Percentiles rank a stretch among this genome's conserved stretches.
Conservation (phyloP, 148 eudicot species). For the Silene uniflora region DNA sequence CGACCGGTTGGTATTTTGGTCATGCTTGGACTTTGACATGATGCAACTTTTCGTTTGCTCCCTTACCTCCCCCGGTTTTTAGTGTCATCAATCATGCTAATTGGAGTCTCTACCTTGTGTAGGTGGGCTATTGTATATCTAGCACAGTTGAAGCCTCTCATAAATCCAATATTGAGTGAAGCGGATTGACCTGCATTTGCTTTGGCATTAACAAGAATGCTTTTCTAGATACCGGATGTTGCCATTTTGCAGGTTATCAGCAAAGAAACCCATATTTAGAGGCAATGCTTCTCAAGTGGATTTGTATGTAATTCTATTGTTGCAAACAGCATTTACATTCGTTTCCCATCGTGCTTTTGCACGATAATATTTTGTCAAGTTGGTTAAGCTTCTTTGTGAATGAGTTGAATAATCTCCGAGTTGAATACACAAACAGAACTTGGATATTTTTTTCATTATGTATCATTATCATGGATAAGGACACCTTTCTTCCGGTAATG, state of each 20-base stretch:
- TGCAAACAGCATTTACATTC: constrained; percentile 21
- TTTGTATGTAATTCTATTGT: constrained; percentile 40
- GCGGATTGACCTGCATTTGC: constrained; percentile 39
- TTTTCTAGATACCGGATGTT: constrained; percentile 23
- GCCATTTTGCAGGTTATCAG: constrained; percentile 27
- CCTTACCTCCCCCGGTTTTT: not conserved
- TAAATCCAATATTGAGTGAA: constrained; percentile 89
- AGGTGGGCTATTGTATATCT: constrained; percentile 99
- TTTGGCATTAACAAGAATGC: constrained; percentile 20
- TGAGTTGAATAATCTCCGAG: constrained; percentile 17
- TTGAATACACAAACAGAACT: not conserved
- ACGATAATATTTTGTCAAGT: constrained; percentile 21
- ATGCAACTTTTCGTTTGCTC: too few species aligned
- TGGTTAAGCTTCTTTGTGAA: constrained; percentile 24
- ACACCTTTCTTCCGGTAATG: not conserved
- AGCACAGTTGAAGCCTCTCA: constrained; percentile 94
- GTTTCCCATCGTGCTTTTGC: constrained; percentile 20
- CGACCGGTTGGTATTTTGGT: too few species aligned
- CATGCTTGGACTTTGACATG: too few species aligned
- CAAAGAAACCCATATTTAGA: constrained; percentile 21
- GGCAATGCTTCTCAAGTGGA: constrained; percentile 24
- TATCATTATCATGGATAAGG: not conserved
- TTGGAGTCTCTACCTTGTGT: constrained; percentile 20
- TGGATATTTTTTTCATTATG: not conserved
- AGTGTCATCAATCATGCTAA: not conserved